These are phyloP conservation scores for Sugiyamaella neomexicana DNA, from an alignment of 1,139 yeast genomes.

Conservation along the genomic window DNA sequence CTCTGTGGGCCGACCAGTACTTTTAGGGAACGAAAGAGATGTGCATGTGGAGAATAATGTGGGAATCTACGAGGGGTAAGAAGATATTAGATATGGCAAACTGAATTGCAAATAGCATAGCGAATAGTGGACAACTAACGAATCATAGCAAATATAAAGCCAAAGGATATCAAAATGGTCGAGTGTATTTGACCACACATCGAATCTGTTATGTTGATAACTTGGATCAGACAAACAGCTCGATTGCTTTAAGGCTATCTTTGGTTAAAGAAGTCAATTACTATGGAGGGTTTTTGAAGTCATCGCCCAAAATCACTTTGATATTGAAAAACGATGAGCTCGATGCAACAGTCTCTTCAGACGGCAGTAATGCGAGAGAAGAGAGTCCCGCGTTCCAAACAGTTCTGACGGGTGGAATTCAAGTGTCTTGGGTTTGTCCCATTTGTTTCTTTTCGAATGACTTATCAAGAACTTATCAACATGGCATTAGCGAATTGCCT, in stretches of 20 bases:
- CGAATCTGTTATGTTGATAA: constrained; percentile 75
- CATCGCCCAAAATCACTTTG: constrained; percentile 73
- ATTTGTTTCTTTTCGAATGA: constrained; percentile 75
- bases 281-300: constrained; percentile 63
- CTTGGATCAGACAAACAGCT: constrained; percentile 42
- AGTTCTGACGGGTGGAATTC: constrained; percentile 19
- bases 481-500: constrained; percentile 47
- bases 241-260: constrained; percentile 53
- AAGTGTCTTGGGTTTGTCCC: constrained; percentile 70
- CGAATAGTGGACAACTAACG: not conserved
- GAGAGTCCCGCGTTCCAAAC: constrained; percentile 5
- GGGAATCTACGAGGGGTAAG: constrained; percentile 41
- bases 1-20: constrained; percentile 50
- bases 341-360: not conserved
- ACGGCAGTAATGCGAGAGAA: not conserved
- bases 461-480: constrained; percentile 42
- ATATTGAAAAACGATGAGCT: constrained; percentile 31
- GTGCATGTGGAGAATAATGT: constrained; percentile 39
- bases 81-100: not conserved
- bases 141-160: constrained; percentile 59
- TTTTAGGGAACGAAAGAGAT: constrained; percentile 48
- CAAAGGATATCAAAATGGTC: constrained; percentile 64
- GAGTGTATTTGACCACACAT: constrained; percentile 71
- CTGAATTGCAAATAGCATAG: too few relatives aligned
- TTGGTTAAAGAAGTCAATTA: constrained; percentile 49